Evolutionary conservation across 2,329 filamentous ascomycete species (phyloP), one percentile per base, ranked within the genome.

Genomic region (Plenodomus lindquistii): DNA sequence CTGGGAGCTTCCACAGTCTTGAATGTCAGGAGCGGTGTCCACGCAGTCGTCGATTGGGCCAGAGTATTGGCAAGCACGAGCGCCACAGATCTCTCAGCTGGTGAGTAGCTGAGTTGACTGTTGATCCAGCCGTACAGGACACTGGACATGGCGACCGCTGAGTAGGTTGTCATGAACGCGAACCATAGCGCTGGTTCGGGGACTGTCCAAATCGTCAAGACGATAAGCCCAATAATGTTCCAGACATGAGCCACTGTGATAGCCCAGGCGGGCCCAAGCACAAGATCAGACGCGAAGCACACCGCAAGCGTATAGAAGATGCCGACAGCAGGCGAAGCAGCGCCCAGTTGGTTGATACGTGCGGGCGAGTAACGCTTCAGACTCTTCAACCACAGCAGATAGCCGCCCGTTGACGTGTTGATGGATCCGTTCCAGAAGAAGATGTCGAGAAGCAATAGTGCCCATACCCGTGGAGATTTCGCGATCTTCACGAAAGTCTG

Each of bases 61-160:
- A 84, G 67, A 0, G 74, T 71, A 40, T 81, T 84, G 52, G 82
- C 77, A 18, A 80, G 59, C 3, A 83, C 75, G 5, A 83, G 60
- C 0, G 75, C 77, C 41, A 83, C 74, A 0, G 79, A 72, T 5
- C 81, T 66, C 48, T 82, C 75, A 0, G 73, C 75, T 0, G 75
- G 74, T 1, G 75, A 75, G 16, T 75, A 70, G 18, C 74, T 73
- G 2, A 83, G 63, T 27, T 76, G 71, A 10, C 72, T 78, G 50
- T 84, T 84, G 3, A 81, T 75, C 79, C 81, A 83, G 2, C 81
- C 80, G 44, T 83, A 78, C 6, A 84, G 66, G 3, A 82, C 78
- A 40, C 77, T 81, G 0, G 80, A 81, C 68, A 83, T 76, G 0
- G 81, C 75, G 4, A 77, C 73, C 0, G 79, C 71, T 0, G 74